Percentiles rank a stretch among this genome's conserved stretches.
Conservation (phyloP, 345 rosid species). For the Salix arbutifolia region DNA sequence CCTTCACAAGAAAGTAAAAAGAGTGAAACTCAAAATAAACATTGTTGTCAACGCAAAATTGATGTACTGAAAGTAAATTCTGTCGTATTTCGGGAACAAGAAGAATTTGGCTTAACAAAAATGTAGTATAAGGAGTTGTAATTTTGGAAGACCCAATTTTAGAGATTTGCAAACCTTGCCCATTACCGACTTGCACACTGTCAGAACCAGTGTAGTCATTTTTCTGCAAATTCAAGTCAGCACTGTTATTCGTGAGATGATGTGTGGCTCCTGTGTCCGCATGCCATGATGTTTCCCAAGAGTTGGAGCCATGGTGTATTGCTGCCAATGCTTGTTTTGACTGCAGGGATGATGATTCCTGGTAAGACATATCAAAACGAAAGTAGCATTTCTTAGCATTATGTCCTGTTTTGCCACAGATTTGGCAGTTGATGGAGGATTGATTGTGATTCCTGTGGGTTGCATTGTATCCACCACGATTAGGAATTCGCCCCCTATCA, state of each 20-base stretch:
- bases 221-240: too few relatives aligned
- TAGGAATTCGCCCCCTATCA: not conserved
- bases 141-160: not conserved
- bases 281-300: accelerated
- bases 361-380: not conserved
- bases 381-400: not conserved
- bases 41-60: not conserved
- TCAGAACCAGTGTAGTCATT: not conserved
- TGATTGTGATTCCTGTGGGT: not conserved
- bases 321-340: not conserved
- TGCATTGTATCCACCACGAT: not conserved
- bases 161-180: not conserved
- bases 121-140: not conserved
- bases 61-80: too few relatives aligned
- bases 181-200: not conserved
- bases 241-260: not conserved
- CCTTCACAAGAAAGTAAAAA: not conserved
- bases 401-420: too few relatives aligned
- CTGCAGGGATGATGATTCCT: not conserved
- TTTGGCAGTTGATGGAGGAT: not conserved
- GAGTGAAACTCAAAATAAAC: not conserved
- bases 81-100: too few relatives aligned
- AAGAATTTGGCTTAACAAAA: not conserved
- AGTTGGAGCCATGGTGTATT: too few relatives aligned
- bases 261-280: not conserved